phyloP scores from a whole-genome alignment of 352 stramenopile species.

The Pythium volutum region DNA sequence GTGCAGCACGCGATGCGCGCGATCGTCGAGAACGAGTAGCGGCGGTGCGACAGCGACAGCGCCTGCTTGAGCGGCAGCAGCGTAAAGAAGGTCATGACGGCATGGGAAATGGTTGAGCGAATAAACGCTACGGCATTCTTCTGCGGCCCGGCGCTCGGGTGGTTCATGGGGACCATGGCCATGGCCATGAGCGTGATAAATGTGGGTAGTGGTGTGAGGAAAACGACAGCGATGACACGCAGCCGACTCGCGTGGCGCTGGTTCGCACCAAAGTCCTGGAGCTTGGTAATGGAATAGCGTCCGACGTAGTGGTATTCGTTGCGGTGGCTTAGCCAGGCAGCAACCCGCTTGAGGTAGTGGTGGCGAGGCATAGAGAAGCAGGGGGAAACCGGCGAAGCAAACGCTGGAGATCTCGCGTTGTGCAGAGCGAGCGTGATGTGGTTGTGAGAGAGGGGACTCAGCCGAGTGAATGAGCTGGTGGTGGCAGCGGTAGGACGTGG shows the following conservation, averaged over 20 bases:
- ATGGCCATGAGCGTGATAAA: conserved; percentile 11
- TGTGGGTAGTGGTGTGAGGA: conserved; percentile 13
- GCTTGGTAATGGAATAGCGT: conserved; percentile 18
- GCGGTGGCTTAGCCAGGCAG: too few species aligned
- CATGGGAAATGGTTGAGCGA: conserved; percentile 9
- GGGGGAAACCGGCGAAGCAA: too few species aligned
- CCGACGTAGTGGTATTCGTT: conserved; percentile 17
- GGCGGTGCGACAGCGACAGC: conserved; percentile 7
- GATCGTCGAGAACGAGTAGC: conserved; percentile 15
- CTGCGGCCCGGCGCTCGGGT: not conserved
- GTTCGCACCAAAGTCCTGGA: conserved; percentile 10
- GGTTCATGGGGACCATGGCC: conserved; percentile 12
- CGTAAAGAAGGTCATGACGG: conserved; percentile 5
- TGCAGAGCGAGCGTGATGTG: too few species aligned
- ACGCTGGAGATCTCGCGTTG: too few species aligned
- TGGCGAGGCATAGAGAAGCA: too few species aligned
- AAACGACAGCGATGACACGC: conserved; percentile 10
- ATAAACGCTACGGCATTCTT: conserved; percentile 13
- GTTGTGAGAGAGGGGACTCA: too few species aligned
- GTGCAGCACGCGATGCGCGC: conserved; percentile 2
- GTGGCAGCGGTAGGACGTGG: too few species aligned
- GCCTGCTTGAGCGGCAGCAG: conserved; percentile 18
- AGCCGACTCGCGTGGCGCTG: conserved; percentile 3
- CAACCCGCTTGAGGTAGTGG: too few species aligned
- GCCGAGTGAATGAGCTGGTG: too few species aligned